These are phyloP conservation scores for Bruguiera parviflora DNA, from an alignment of 345 rosid species.

Conservation along the genomic window DNA sequence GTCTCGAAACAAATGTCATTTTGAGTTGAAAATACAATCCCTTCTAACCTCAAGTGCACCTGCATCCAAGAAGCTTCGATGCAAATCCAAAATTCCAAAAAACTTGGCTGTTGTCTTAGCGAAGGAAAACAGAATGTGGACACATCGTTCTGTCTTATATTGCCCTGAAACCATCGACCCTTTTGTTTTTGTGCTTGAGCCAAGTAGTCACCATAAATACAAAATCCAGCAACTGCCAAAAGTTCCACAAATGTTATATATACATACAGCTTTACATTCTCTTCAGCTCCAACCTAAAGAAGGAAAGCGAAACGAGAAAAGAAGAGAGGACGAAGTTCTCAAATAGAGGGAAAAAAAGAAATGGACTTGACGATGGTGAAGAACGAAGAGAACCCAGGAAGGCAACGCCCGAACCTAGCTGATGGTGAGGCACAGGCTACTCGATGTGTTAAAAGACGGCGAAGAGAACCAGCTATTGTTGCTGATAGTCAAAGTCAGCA, in stretches of 20 bases:
- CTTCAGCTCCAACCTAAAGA: neutral
- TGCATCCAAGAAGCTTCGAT: neutral
- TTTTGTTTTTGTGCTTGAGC: conserved; percentile 4
- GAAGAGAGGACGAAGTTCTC: neutral
- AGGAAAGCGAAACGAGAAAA: neutral
- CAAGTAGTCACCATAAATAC: conserved; percentile 1
- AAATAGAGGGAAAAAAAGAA: neutral
- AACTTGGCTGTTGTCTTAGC: neutral
- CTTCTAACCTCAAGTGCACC: neutral
- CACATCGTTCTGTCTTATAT: conserved; percentile 2
- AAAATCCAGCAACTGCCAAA: neutral
- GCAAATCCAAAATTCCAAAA: neutral
- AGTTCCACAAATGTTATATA: conserved; percentile 6
- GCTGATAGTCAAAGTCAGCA: conserved; percentile 22
- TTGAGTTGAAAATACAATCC: neutral
- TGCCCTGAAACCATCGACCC: conserved; percentile 18
- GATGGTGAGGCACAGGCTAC: conserved; percentile 17
- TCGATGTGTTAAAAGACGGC: conserved; percentile 43
- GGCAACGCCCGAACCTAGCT: conserved; percentile 13
- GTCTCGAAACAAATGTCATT: conserved; percentile 4
- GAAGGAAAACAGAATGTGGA: conserved; percentile 12
- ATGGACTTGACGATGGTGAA: conserved; percentile 42
- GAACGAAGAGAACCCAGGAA: conserved; percentile 34
- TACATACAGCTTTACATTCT: neutral
- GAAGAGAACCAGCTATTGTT: conserved; percentile 34